Conservation (phyloP, 306 rosid genomes). For the Dalbergia cochinchinensis region DNA sequence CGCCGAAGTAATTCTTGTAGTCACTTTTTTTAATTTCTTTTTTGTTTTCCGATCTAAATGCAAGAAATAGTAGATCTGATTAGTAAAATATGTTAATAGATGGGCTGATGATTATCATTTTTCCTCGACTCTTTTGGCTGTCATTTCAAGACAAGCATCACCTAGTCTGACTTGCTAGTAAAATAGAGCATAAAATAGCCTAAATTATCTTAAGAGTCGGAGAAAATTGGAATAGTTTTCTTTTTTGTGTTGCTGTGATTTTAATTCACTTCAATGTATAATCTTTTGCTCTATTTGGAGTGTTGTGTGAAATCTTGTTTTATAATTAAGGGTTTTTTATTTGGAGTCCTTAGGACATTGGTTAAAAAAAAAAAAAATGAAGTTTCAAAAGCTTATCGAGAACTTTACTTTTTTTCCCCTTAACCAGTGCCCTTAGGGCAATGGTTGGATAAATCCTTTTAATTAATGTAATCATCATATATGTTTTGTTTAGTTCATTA, state of each 20-base stretch:
- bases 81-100: neutral
- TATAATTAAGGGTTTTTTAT: no score
- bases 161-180: neutral
- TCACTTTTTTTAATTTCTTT: no score
- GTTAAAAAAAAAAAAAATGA: no score
- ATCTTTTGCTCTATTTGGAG: neutral
- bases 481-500: neutral
- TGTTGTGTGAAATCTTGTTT: neutral
- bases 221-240: neutral
- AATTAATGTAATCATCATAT: neutral
- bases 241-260: neutral
- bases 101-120: no score
- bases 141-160: neutral
- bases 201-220: neutral
- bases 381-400: no score
- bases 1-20: neutral
- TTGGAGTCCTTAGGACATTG: no score
- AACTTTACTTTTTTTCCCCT: no score
- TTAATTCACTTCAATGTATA: neutral
- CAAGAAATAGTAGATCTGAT: constrained; percentile 1
- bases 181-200: neutral
- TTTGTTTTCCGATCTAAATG: neutral
- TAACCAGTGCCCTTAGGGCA: no score
- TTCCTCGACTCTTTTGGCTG: neutral
- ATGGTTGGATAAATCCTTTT: no score